These are phyloP conservation scores for Septoria petroselini DNA, from an alignment of 2,329 filamentous ascomycete species.

Conservation along the genomic window DNA sequence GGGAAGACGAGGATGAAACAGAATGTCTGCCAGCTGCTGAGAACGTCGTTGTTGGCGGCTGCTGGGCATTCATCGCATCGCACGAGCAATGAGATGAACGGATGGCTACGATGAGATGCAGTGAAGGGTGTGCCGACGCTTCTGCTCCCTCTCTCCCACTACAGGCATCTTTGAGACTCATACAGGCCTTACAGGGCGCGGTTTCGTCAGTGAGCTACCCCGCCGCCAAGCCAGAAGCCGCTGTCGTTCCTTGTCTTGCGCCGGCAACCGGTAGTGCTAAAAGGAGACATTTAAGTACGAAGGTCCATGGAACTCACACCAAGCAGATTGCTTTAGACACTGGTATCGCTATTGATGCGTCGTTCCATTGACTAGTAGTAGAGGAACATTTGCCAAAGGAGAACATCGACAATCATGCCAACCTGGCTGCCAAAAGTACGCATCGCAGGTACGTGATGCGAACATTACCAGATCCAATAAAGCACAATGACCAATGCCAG, in stretches of 20 bases:
- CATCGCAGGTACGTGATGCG: conserved; percentile 23
- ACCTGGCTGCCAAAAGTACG: conserved; percentile 29
- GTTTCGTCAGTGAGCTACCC: conserved; percentile 2
- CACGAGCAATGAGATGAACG: conserved; percentile 5
- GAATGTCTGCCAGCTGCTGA: not conserved
- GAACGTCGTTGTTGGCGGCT: conserved; percentile 3
- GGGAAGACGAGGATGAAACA: conserved; percentile 4
- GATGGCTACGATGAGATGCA: too few relatives aligned
- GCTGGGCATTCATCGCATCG: conserved; percentile 4
- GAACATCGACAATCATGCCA: conserved; percentile 12
- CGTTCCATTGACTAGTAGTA: too few relatives aligned
- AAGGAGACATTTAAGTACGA: too few relatives aligned
- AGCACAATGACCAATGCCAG: not conserved
- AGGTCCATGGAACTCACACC: too few relatives aligned
- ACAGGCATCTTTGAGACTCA: too few relatives aligned
- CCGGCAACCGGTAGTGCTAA: too few relatives aligned
- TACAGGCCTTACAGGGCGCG: not conserved
- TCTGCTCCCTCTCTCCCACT: too few relatives aligned
- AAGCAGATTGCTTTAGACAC: too few relatives aligned
- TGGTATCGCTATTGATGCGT: too few relatives aligned
- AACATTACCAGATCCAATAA: not conserved
- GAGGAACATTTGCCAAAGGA: not conserved
- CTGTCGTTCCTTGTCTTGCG: too few relatives aligned
- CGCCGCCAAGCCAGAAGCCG: conserved; percentile 9
- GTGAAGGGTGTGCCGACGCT: too few relatives aligned